phyloP scores from a whole-genome alignment of 352 stramenopile genomes.

The Phytophthora idaei region DNA sequence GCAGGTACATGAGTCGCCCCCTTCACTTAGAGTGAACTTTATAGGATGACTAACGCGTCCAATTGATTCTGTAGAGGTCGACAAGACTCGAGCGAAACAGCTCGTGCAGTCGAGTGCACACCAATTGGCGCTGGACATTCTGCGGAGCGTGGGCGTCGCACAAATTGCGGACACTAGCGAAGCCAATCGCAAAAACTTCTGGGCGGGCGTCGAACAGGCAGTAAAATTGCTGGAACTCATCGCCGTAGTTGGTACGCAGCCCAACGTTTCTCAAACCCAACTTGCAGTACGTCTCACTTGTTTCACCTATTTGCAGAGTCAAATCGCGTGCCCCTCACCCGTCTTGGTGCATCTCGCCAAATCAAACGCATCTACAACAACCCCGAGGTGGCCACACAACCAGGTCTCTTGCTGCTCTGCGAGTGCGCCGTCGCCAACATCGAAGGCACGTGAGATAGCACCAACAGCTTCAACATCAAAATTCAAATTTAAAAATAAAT shows the following conservation, averaged over 20 bases:
- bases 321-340: constrained; percentile 59
- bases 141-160: constrained; percentile 38
- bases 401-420: constrained; percentile 54
- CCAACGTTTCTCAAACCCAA: neutral
- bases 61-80: constrained; percentile 14
- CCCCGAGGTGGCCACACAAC: constrained; percentile 33
- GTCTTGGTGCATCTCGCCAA: constrained; percentile 55
- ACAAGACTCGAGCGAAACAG: constrained; percentile 35
- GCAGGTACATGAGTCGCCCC: constrained; percentile 17
- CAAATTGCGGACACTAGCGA: constrained; percentile 11
- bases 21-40: neutral
- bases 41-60: neutral
- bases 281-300: neutral
- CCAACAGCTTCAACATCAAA: constrained; percentile 1
- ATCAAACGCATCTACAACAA: constrained; percentile 70
- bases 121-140: constrained; percentile 51
- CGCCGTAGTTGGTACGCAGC: constrained; percentile 47
- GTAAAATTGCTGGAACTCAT: constrained; percentile 59
- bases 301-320: constrained; percentile 30
- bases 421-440: constrained; percentile 55
- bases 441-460: constrained; percentile 20
- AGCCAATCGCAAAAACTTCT: constrained; percentile 14
- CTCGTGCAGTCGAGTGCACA: constrained; percentile 51
- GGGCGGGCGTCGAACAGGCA: constrained; percentile 47
- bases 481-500: constrained; percentile 9